Evolutionary conservation across 805 yeast genomes (phyloP), one percentile per base, ranked within the genome.

Genomic region (Candida lessepsii): DNA sequence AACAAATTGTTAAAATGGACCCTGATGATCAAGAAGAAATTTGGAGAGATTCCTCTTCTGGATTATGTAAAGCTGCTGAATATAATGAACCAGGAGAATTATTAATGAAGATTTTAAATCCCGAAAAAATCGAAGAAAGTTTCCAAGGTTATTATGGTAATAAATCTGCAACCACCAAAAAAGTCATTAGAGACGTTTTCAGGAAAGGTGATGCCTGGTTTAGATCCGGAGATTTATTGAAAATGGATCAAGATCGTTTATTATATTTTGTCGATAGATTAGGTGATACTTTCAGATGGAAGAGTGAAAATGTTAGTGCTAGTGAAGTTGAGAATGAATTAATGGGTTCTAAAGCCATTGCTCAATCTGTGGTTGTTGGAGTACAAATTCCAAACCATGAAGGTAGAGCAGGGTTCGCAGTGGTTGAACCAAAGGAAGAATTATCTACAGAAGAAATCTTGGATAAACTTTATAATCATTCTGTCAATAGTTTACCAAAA

Each of bases 251-350:
- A 20, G 74, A 81, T 48, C 85, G 87, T 1, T 64, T 82, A 48
- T 73, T 84, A 58, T 87, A 83, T 62, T 90, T 90, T 61, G 87
- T 89, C 32, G 98, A 90, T 67, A 72, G 98, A 55, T 65, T 91
- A 54, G 98, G 98, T 29, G 98, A 90, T 57, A 91, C 97, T 0
- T 90, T 86, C 68, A 74, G 98, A 52, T 90, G 98, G 98, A 91
- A 88, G 65, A 84, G 95, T 2, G 98, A 90, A 65, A 90, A 90
- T 60, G 96, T 91, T 9, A 81, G 93, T 13, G 89, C 97, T 10
- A 82, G 90, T 24, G 97, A 90, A 65, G 96, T 90, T 28, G 97
- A 91, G 57, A 85, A 83, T 55, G 82, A 80, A 56, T 61, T 86
- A 20, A 71, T 76, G 61, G 68, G 69, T 5, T 63, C 72, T 4